Base-by-base conservation (phyloP, 78 protist species). In the Cavenderia fasciculata region DNA sequence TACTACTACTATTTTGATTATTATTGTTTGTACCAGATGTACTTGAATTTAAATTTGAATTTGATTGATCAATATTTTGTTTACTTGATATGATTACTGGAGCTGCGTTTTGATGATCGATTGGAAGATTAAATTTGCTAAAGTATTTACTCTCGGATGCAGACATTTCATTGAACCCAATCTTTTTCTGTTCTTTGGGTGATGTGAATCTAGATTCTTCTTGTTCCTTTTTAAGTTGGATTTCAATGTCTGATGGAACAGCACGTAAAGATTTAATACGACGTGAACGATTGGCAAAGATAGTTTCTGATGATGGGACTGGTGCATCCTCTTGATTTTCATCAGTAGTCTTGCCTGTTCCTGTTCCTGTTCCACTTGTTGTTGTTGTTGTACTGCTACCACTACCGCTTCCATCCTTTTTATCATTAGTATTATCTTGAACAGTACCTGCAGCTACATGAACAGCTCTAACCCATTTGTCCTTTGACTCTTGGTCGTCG, bases 401-500 rank as follows among this genome's bases (percentile, higher is more conserved):
- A n/a, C n/a, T n/a, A n/a, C n/a, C n/a, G n/a, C n/a, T n/a, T n/a
- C n/a, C n/a, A n/a, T n/a, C n/a, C n/a, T n/a, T n/a, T n/a, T n/a
- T n/a, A n/a, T n/a, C n/a, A n/a, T n/a, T n/a, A n/a, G n/a, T n/a
- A n/a, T n/a, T n/a, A n/a, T n/a, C n/a, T n/a, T n/a, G n/a, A n/a
- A n/a, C n/a, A 10, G 71, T 49, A 65, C 88, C 88, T 52, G 62
- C 33, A 0, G 88, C 88, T 4, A 52, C 19, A 0, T 34, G 49
- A 33, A 79, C 66, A 10, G 88, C 88, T 16, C 54, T 49, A 0
- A 79, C 3, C 88, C 88, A 79, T 34, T 44, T 44, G 4, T 79
- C 76, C 27, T 79, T 79, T 11, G 62, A 66, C 2, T 47, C 68
- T 0, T 56, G 27, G 8, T 52, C 46, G 41, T 79, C 88, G 4